Base-by-base conservation (phyloP, 805 yeast genomes). In the Starmerella floris region DNA sequence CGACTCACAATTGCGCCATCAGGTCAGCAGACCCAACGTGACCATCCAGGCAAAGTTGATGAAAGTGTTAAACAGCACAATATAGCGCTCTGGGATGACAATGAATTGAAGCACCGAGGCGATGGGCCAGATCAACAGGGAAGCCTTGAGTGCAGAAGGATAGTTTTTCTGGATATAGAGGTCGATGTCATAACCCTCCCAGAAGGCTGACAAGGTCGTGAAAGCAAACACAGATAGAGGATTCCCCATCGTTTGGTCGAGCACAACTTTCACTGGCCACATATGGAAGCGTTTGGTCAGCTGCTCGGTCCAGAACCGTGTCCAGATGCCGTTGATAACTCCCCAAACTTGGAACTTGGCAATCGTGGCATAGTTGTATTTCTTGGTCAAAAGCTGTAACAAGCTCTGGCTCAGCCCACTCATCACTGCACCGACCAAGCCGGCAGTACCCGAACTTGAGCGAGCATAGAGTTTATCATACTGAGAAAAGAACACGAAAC, bases 321-420 rank as follows among this genome's bases (percentile, higher is more conserved):
- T 56, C 62, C 63, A 60, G 9, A 58, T 32, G 5, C 65, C 65
- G 23, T 56, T 56, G 33, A 56, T 41, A 11, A 54, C 56, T 2
- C 65, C 65, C 65, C 65, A 62, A 2, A 59, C 59, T 37, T 61
- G 60, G 45, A 61, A 62, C 43, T 59, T 60, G 40, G 53, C 32
- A 9, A 59, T 42, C 10, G 43, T 42, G 16, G 51, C 48, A 17
- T 46, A 47, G 33, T 49, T 37, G 25, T 48, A 45, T 21, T 48
- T 48, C 16, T 44, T 40, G 3, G 53, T 50, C 30, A 50, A 32
- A 11, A 54, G 50, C 43, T 61, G 63, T 30, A 58, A 45, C 2
- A 59, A 44, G n/a, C 58, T 55, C 46, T 61, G 62, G 35, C 62
- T 51, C 34, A 58, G 49, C 5, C 63, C 63, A 19, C 61, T 51